Evolutionary conservation across 495 filamentous ascomycete species (phyloP).

Genomic region (Clavariopsis aquatica): DNA sequence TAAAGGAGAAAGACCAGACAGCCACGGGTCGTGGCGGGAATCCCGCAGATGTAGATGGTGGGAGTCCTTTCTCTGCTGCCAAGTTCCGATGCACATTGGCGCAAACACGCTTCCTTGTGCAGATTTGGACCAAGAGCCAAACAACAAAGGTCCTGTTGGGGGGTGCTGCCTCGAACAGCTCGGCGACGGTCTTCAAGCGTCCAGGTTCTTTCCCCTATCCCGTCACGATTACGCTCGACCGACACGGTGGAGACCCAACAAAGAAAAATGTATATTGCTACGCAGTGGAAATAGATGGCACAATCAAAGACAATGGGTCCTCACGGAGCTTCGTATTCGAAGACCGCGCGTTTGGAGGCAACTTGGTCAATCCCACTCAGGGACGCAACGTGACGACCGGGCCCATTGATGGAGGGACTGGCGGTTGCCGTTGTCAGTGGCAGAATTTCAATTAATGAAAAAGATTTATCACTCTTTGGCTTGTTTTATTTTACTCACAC

Average conservation of each 20-base stretch:
- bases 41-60: slow-evolving; percentile 64
- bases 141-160: slow-evolving; percentile 22
- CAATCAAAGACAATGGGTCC: slow-evolving; percentile 51
- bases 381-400: slow-evolving; percentile 56
- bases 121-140: slow-evolving; percentile 73
- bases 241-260: slow-evolving; percentile 66
- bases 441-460: slow-evolving; percentile 55
- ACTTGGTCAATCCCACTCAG: slow-evolving; percentile 58
- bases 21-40: slow-evolving; percentile 38
- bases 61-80: slow-evolving; percentile 61
- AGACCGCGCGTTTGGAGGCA: slow-evolving; percentile 60
- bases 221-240: slow-evolving; percentile 76
- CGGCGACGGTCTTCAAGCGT: slow-evolving; percentile 55
- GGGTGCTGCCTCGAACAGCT: slow-evolving; percentile 36
- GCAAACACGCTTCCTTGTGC: slow-evolving; percentile 81
- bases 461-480: neutral
- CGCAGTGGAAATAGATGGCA: slow-evolving; percentile 55
- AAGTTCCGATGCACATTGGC: slow-evolving; percentile 74
- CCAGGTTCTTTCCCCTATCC: slow-evolving; percentile 86
- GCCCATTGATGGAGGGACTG: slow-evolving; percentile 65
- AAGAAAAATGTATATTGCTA: slow-evolving; percentile 74
- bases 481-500: too few species aligned
- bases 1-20: slow-evolving; percentile 51
- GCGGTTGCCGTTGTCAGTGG: slow-evolving; percentile 76
- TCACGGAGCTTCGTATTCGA: slow-evolving; percentile 59